Base-by-base conservation (phyloP, 1,139 yeast genomes). In the Saccharomyces pastorianus region DNA sequence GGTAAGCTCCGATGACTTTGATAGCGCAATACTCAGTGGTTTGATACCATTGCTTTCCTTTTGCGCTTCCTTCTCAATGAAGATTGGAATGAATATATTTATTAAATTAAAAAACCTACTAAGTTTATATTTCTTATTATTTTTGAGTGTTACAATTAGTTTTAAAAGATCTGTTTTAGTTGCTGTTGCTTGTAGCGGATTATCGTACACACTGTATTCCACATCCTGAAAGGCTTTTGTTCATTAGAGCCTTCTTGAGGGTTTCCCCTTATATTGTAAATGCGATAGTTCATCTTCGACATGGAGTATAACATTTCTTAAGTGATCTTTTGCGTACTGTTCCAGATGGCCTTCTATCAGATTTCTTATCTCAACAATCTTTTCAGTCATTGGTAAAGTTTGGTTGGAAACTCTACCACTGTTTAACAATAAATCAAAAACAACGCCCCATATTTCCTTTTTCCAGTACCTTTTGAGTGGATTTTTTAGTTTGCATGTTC, bases 401-500 rank as follows among this genome's bases (percentile, higher is more conserved):
- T 17, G 42, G 42, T 55, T 48, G 4, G 71, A 71, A 53, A 64
- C 58, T 5, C 59, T 52, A 2, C 66, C 65, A 3, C 95, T 83
- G 61, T 90, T 89, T 47, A 90, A 72, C 50, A 90, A 70, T 2
- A 78, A 58, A 46, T 81, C 80, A 66, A 90, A 88, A 28, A 90
- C 68, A 2, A 82, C 81, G 5, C 64, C 70, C 98, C 98, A 91
- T 4, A 88, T 59, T 2, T 80, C 82, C 46, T 71, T 74, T 61
- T 86, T 87, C 96, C 96, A 88, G 64, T 87, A 88, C 52, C 96
- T 71, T 66, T 85, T 88, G 38, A 88, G 73, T 0, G 80, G 66
- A 28, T 74, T 73, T 11, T 71, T 65, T 25, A 86, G 63, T 20
- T 68, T 70, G 51, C 76, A 68, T 3, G 61, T 64, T 1, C 73